phyloP scores from a whole-genome alignment of 2,329 filamentous ascomycete species.

The Diaporthe eres region DNA sequence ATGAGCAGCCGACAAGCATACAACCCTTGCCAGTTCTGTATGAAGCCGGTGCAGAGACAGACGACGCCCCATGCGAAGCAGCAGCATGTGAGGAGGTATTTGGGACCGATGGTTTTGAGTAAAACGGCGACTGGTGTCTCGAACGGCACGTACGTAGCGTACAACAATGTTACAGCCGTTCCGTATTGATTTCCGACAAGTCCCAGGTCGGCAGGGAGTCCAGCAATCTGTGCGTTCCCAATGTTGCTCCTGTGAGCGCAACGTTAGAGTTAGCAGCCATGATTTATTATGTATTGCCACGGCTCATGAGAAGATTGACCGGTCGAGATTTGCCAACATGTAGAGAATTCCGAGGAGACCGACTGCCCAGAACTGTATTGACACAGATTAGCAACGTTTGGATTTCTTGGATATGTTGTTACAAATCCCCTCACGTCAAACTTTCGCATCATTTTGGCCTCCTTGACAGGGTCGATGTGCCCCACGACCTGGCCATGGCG shows the following conservation, averaged over 20 bases:
- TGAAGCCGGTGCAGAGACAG: slow-evolving; percentile 50
- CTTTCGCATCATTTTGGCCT: slow-evolving; percentile 39
- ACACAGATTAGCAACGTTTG: not conserved
- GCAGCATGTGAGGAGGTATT: slow-evolving; percentile 49
- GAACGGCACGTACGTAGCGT: slow-evolving; percentile 52
- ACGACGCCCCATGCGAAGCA: slow-evolving; percentile 46
- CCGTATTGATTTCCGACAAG: slow-evolving; percentile 47
- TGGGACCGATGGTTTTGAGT: slow-evolving; percentile 53
- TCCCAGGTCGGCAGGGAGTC: slow-evolving; percentile 43
- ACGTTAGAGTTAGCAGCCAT: not conserved
- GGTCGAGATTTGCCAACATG: slow-evolving; percentile 46
- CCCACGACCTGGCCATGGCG: not conserved
- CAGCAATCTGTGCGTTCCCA: slow-evolving; percentile 46
- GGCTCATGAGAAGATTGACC: slow-evolving; percentile 26
- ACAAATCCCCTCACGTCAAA: slow-evolving; percentile 30
- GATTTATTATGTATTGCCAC: not conserved
- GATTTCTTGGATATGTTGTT: not conserved
- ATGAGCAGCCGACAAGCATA: slow-evolving; percentile 44
- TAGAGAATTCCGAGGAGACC: slow-evolving; percentile 41
- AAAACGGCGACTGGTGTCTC: slow-evolving; percentile 51
- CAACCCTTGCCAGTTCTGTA: slow-evolving; percentile 48
- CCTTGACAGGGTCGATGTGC: slow-evolving; percentile 37
- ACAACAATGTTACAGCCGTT: slow-evolving; percentile 52
- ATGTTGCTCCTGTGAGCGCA: slow-evolving; percentile 43
- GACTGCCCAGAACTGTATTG: slow-evolving; percentile 30